These are phyloP conservation scores for Aspergillus neotritici DNA, from an alignment of 2,329 filamentous ascomycete species.

Conservation along the genomic window DNA sequence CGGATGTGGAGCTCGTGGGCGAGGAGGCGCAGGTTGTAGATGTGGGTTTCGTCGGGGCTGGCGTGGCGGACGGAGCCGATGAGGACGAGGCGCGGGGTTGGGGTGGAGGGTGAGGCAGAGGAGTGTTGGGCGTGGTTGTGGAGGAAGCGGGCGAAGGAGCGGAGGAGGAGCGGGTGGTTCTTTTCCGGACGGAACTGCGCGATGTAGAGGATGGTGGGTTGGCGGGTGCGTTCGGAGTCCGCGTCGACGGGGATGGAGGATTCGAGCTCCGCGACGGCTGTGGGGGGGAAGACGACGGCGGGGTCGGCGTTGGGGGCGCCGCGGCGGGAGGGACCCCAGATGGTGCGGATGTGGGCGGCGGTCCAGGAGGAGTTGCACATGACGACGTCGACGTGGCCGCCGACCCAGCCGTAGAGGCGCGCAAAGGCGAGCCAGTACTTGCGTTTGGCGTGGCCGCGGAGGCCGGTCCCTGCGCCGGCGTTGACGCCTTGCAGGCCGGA, in stretches of 20 bases:
- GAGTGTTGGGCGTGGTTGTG: slow-evolving; percentile 49
- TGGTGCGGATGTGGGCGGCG: slow-evolving; percentile 67
- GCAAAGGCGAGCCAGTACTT: slow-evolving; percentile 86
- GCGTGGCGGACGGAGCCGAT: slow-evolving; percentile 84
- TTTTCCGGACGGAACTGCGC: slow-evolving; percentile 97
- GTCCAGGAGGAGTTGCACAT: slow-evolving; percentile 99
- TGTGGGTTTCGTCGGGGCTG: slow-evolving; percentile 49
- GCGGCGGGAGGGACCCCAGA: slow-evolving; percentile 62
- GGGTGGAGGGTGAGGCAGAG: slow-evolving; percentile 41
- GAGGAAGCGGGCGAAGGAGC: slow-evolving; percentile 74
- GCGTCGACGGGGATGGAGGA: slow-evolving; percentile 65
- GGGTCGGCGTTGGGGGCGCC: slow-evolving; percentile 40
- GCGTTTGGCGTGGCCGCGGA: slow-evolving; percentile 66
- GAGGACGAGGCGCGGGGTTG: slow-evolving; percentile 64
- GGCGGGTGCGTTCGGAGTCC: slow-evolving; percentile 62
- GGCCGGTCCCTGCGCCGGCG: slow-evolving; percentile 70
- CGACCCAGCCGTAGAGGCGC: slow-evolving; percentile 72
- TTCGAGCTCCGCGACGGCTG: slow-evolving; percentile 79
- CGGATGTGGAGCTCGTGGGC: slow-evolving; percentile 82
- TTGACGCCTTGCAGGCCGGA: slow-evolving; percentile 68
- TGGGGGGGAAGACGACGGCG: slow-evolving; percentile 82
- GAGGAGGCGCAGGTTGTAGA: slow-evolving; percentile 81
- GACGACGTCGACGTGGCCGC: slow-evolving; percentile 79
- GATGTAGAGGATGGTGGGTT: slow-evolving; percentile 78
- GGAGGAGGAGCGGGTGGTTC: slow-evolving; percentile 81